Base-by-base conservation (phyloP, 2,329 filamentous ascomycete species). In the Talaromyces marneffei region DNA sequence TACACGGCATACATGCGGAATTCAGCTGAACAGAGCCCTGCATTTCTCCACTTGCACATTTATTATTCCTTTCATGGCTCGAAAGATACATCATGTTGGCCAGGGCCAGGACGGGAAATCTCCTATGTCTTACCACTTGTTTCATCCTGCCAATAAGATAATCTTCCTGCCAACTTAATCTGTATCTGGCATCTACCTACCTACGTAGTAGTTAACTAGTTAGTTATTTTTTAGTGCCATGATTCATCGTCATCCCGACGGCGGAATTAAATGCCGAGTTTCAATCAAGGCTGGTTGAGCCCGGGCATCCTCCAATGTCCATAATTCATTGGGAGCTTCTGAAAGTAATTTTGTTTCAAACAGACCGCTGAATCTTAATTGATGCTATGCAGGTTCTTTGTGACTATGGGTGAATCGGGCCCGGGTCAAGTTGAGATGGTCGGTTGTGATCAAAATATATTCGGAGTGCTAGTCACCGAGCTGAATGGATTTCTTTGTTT, bases 191-290 rank as follows among this genome's bases (percentile, higher is more conserved):
- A 40, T 40, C 39, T 40, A 7, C 12, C 42, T 25, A 25, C 39
- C 1, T 44, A 27, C 23, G 16, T 42, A 56, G 18, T 27, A n/a
- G 3, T 5, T 33, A 8, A 16, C 6, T n/a, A n/a, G n/a, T n/a
- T n/a, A n/a, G n/a, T n/a, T n/a, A n/a, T 40, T 12, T 16, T 29
- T 27, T 40, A 27, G 6, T 2, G 48, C 33, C 29, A 52, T 33
- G 29, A 52, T 52, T 52, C 48, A 52, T 33, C 48, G 35, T 33
- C 48, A 35, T 33, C 18, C n/a, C 54, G 37, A 20, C 23, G 8
- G 20, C 53, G 53, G 53, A 56, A 56, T 29, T 40, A 20, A 57
- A 46, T 33, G 39, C 54, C 54, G 39, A 57, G 39, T 56, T 56
- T 44, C 54, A 29, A 44, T 29, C 14, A 40, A 29, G 29, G 10